A percentile compares a stretch with the other conserved stretches of the same genome.
Evolutionary conservation across 2,329 filamentous ascomycete genomes (phyloP).

Genomic region (Arthrobotrys iridis): DNA sequence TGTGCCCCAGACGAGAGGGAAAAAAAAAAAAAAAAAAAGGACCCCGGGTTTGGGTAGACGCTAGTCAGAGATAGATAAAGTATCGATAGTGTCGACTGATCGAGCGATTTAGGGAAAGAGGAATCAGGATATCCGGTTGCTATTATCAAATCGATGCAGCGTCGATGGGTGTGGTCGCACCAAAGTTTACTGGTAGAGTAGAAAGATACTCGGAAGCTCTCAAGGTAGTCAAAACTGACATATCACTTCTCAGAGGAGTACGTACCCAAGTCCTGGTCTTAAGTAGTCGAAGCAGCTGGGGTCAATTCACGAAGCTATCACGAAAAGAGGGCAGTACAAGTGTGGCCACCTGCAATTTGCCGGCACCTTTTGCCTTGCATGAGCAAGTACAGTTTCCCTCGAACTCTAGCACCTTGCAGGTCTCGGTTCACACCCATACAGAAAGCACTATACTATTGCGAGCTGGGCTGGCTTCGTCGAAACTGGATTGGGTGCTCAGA

Average conservation of each 20-base stretch:
- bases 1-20: conserved; percentile 1
- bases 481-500: neutral
- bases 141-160: conserved; percentile 13
- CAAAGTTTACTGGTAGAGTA: neutral
- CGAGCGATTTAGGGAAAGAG: neutral
- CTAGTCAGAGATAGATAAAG: neutral
- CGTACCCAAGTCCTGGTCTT: conserved; percentile 11
- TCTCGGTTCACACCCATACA: neutral
- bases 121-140: conserved; percentile 31
- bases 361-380: conserved; percentile 25
- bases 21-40: neutral
- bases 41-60: conserved; percentile 4
- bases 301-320: conserved; percentile 18
- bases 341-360: conserved; percentile 51
- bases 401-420: conserved; percentile 9
- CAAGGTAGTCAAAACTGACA: conserved; percentile 1
- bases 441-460: conserved; percentile 3
- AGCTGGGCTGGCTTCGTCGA: neutral
- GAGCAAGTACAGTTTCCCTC: neutral
- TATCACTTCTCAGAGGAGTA: neutral
- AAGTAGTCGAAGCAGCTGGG: conserved; percentile 2
- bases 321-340: conserved; percentile 17
- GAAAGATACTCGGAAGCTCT: neutral
- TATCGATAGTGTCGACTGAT: conserved; percentile 20
- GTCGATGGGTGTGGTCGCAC: conserved; percentile 30